phyloP scores from a whole-genome alignment of 805 yeast species.

The Saccharomycopsis guyanensis region DNA sequence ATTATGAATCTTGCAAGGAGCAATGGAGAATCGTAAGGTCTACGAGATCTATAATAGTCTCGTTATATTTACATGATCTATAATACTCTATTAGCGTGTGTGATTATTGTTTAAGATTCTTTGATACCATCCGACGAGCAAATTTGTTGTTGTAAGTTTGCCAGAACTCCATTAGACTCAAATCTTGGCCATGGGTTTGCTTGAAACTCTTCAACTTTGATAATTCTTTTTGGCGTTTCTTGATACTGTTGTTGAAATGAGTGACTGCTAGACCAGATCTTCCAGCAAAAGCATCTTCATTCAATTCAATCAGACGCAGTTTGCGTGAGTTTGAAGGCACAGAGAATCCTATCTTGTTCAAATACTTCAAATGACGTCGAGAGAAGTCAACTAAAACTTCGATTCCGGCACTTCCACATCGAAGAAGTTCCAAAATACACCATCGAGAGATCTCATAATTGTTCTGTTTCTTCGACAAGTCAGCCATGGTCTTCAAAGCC shows the following conservation, averaged over 20 bases:
- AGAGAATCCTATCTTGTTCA: slow-evolving; percentile 8
- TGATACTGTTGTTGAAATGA: slow-evolving; percentile 1
- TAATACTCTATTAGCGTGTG: too few species aligned
- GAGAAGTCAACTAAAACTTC: slow-evolving; percentile 16
- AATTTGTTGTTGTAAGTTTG: slow-evolving; percentile 5
- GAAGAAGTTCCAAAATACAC: slow-evolving; percentile 9
- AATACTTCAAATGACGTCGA: neutral
- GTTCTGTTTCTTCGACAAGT: slow-evolving; percentile 4
- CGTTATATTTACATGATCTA: too few species aligned
- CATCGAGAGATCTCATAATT: slow-evolving; percentile 1
- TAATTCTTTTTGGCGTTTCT: neutral
- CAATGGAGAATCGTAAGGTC: too few species aligned
- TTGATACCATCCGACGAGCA: neutral
- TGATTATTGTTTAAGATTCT: too few species aligned
- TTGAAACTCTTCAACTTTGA: neutral
- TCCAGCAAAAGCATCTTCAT: neutral
- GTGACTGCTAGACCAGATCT: neutral
- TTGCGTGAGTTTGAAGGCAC: neutral
- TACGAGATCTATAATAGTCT: too few species aligned
- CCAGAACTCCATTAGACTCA: slow-evolving; percentile 5
- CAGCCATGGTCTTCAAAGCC: slow-evolving; percentile 14
- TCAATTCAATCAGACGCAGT: neutral
- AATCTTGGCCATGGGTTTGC: neutral
- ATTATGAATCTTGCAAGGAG: too few species aligned
- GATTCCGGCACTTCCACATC: slow-evolving; percentile 11